Percentiles rank a stretch among this genome's conserved stretches.
These are phyloP conservation scores for Catunica adiposa DNA, from an alignment of 2,329 filamentous ascomycete species.

Conservation along the genomic window DNA sequence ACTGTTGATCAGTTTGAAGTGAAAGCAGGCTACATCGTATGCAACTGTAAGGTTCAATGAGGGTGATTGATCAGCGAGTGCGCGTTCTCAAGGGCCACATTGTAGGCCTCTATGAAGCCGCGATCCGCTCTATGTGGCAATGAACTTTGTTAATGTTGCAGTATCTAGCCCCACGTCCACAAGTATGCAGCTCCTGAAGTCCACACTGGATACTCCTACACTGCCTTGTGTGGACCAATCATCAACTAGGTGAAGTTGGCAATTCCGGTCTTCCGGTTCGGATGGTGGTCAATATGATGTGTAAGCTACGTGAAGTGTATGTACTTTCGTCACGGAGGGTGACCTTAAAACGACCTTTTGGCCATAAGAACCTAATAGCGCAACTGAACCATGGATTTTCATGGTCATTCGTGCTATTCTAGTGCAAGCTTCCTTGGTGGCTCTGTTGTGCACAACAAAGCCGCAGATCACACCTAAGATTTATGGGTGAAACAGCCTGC, in stretches of 20 bases:
- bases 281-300: background rate
- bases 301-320: background rate
- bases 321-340: background rate
- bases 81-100: too few relatives aligned
- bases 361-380: background rate
- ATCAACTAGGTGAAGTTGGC: background rate
- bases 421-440: background rate
- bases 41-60: too few relatives aligned
- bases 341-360: background rate
- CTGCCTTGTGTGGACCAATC: background rate
- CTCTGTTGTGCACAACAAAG: background rate
- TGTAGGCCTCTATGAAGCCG: too few relatives aligned
- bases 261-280: background rate
- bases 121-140: too few relatives aligned
- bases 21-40: too few relatives aligned
- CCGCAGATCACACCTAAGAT: background rate
- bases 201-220: too few relatives aligned
- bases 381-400: constrained; percentile 1
- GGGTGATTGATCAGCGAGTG: too few relatives aligned
- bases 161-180: background rate
- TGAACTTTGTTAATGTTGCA: too few relatives aligned
- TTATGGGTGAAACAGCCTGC: background rate
- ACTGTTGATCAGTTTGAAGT: too few relatives aligned
- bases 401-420: background rate
- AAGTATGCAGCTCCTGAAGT: background rate